Evolutionary conservation across 345 rosid species (phyloP).

Genomic region (Salix dunnii): DNA sequence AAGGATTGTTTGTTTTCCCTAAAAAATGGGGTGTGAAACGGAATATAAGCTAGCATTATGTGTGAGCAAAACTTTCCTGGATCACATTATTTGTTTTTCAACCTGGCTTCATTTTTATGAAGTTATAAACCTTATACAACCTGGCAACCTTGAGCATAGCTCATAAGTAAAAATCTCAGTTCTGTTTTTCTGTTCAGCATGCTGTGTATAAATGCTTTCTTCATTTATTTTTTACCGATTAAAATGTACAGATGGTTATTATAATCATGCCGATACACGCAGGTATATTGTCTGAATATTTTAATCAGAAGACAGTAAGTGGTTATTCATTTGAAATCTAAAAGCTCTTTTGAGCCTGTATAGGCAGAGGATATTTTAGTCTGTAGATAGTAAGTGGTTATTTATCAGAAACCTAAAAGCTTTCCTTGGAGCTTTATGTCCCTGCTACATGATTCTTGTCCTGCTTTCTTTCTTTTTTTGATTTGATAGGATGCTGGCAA

Average conservation of each 20-base stretch:
- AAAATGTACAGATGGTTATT: neutral
- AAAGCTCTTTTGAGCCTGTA: neutral
- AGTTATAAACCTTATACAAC: neutral
- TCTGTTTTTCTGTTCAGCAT: neutral
- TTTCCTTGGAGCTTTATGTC: neutral
- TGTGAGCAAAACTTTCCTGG: neutral
- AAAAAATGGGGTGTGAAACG: neutral
- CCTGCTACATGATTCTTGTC: neutral
- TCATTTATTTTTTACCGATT: neutral
- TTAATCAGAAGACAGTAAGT: neutral
- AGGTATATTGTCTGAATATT: neutral
- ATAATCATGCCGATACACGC: neutral
- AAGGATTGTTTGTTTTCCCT: neutral
- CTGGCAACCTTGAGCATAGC: neutral
- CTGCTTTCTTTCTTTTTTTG: neutral
- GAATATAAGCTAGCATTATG: neutral
- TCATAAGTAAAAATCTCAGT: neutral
- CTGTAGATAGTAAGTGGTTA: neutral
- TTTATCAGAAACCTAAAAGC: neutral
- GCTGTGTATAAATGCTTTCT: neutral
- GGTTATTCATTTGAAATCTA: neutral
- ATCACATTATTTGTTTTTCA: neutral
- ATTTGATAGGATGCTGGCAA: slow-evolving; percentile 77
- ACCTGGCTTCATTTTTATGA: neutral
- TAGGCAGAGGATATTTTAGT: neutral